These are phyloP conservation scores for Chloropicon primus DNA, from an alignment of 139 green algal genomes.

Conservation along the genomic window DNA sequence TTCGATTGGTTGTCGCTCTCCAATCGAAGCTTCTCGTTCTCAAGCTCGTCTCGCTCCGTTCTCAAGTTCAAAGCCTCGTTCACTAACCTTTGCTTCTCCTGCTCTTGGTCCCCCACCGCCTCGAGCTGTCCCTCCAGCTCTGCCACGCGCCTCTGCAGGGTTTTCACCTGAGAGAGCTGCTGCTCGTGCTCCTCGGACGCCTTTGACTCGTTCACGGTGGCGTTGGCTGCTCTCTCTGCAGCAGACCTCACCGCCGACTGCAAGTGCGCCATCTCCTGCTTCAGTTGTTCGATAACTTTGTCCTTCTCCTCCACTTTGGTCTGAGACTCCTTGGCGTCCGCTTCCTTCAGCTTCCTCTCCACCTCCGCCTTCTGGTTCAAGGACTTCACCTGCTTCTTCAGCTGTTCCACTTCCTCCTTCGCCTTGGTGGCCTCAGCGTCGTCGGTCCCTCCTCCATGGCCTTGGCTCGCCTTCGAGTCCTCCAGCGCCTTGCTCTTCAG, in stretches of 20 bases:
- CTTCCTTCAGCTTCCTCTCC: neutral
- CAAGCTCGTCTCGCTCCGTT: neutral
- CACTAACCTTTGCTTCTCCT: neutral
- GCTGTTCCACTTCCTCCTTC: neutral
- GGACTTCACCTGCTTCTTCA: neutral
- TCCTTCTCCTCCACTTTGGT: neutral
- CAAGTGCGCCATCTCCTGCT: neutral
- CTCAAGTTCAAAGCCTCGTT: neutral
- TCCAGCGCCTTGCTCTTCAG: too few species aligned
- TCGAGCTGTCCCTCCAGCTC: neutral
- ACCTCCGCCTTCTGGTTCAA: neutral
- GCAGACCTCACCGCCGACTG: neutral
- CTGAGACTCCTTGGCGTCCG: neutral
- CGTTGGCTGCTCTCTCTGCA: neutral
- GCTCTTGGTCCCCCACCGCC: neutral
- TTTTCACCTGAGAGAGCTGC: neutral
- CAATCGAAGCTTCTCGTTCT: neutral
- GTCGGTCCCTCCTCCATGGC: too few species aligned
- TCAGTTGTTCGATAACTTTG: neutral
- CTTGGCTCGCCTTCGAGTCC: too few species aligned
- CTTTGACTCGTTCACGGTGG: neutral
- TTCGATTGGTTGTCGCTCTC: neutral
- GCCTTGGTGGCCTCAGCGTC: too few species aligned
- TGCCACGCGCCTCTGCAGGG: neutral
- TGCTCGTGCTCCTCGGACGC: neutral